Evolutionary conservation across 495 filamentous ascomycete species (phyloP), one percentile per base, ranked within the genome.

Genomic region (Neurospora discreta): DNA sequence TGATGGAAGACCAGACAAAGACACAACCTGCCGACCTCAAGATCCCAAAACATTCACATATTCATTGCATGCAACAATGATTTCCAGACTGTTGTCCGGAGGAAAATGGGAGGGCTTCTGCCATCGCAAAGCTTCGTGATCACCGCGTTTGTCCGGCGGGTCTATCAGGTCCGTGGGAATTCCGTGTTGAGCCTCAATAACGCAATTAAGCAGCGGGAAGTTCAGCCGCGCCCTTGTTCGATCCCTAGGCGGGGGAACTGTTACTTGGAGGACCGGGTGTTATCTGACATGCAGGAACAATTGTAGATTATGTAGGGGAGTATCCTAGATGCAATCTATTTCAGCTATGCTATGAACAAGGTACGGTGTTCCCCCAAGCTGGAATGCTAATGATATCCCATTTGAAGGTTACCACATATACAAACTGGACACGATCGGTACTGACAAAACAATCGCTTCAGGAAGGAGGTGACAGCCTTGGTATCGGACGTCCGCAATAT

Each of bases 401-500:
- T 33, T 3, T 60, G 15, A 26, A 3, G 23, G 20, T 33, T 30
- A 26, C 23, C 26, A 52, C 3, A 16, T 60, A 36, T 36, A 3
- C 33, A 36, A 36, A 36, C 3, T 1, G 3, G 15, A 60, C 2
- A 33, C 18, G 26, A 16, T 18, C 26, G 23, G 1, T 18, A 33
- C 33, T 4, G 26, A 33, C 26, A 36, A 15, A 7, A 26, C 13
- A 60, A 23, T 26, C 23, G n/a, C 30, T 52, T 43, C 65, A 70
- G 38, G 23, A 68, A 44, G 44, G 70, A 72, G 65, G 69, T 74
- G 13, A 38, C 70, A 18, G 68, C 33, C 65, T 71, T 68, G 68
- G 26, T 36, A 70, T 46, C 75, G 75, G 76, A 76, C 73, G 71
- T 78, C 76, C 76, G 77, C 76, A 40, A 69, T 36, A 71, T 43